Evolutionary conservation across 2,329 filamentous ascomycete genomes (phyloP).

Genomic region (Colletotrichum sp.): DNA sequence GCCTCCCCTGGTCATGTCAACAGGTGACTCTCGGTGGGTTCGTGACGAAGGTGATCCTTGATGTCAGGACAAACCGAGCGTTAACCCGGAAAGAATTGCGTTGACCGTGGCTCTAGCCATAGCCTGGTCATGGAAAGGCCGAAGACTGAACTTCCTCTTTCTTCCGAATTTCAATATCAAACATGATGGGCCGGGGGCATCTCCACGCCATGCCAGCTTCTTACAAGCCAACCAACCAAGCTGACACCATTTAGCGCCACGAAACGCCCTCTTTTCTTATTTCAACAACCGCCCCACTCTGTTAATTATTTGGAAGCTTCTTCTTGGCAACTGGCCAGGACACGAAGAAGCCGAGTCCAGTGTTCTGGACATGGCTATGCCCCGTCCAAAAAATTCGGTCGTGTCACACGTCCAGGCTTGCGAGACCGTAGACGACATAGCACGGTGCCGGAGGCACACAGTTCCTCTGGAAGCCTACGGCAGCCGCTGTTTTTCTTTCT

Average conservation of each 20-base stretch:
- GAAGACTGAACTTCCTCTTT: not conserved
- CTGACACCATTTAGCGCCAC: constrained; percentile 4
- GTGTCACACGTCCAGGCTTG: not conserved
- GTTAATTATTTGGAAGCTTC: constrained; percentile 9
- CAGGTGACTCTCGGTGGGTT: not conserved
- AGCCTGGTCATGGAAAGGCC: not conserved
- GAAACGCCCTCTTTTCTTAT: constrained; percentile 19
- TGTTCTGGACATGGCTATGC: not conserved
- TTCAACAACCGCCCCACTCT: constrained; percentile 3
- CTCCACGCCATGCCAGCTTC: not conserved
- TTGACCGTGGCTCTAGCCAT: not conserved
- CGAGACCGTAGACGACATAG: not conserved
- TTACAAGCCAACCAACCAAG: not conserved
- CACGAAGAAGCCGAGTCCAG: not conserved
- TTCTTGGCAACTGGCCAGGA: not conserved
- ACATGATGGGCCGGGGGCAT: not conserved
- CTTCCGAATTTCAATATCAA: not conserved
- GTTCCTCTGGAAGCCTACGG: not conserved
- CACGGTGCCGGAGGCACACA: not conserved
- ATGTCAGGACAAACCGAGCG: not conserved
- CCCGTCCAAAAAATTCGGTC: not conserved
- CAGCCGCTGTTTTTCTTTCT: not conserved
- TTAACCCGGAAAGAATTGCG: not conserved
- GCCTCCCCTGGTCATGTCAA: not conserved
- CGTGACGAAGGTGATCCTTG: not conserved